Conservation (phyloP, 768 basidiomycete genomes). For the Crucibulum laeve region DNA sequence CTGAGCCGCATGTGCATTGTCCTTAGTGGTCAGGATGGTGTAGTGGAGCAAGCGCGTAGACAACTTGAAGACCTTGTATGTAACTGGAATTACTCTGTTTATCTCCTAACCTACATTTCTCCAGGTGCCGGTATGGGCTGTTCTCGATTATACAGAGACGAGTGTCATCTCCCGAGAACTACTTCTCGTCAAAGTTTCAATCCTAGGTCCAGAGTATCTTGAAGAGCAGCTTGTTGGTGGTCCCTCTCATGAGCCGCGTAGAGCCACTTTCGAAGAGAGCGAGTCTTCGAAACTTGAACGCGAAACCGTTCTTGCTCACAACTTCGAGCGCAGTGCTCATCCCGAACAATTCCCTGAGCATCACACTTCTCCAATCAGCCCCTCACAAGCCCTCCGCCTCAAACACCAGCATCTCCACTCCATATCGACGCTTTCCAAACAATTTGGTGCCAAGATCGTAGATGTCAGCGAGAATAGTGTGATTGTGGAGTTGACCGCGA, state of each 20-base stretch:
- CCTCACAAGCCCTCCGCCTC: conserved; percentile 81
- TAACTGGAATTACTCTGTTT: conserved; percentile 10
- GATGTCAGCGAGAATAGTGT: conserved; percentile 94
- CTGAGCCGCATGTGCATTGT: conserved; percentile 98
- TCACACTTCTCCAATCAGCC: conserved; percentile 46
- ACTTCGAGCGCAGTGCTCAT: conserved; percentile 64
- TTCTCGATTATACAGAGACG: conserved; percentile 95
- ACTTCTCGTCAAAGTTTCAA: conserved; percentile 93
- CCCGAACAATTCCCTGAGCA: conserved; percentile 23
- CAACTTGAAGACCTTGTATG: conserved; percentile 95
- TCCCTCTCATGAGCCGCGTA: conserved; percentile 75
- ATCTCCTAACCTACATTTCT: background rate
- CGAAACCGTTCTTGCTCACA: conserved; percentile 69
- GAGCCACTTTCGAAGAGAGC: conserved; percentile 22
- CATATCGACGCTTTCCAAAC: conserved; percentile 76
- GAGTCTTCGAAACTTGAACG: conserved; percentile 55
- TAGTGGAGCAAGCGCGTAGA: conserved; percentile 93
- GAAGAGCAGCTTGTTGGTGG: conserved; percentile 87
- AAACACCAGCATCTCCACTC: conserved; percentile 89
- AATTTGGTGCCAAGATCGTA: conserved; percentile 91
- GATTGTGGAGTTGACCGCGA: conserved; percentile 93
- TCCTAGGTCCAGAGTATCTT: conserved; percentile 94
- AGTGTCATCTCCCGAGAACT: conserved; percentile 89
- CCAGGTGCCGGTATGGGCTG: conserved; percentile 99
- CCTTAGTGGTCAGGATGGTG: conserved; percentile 92